These are phyloP conservation scores for Pleurotus tuber-regium DNA, from an alignment of 768 basidiomycete genomes.

Conservation along the genomic window DNA sequence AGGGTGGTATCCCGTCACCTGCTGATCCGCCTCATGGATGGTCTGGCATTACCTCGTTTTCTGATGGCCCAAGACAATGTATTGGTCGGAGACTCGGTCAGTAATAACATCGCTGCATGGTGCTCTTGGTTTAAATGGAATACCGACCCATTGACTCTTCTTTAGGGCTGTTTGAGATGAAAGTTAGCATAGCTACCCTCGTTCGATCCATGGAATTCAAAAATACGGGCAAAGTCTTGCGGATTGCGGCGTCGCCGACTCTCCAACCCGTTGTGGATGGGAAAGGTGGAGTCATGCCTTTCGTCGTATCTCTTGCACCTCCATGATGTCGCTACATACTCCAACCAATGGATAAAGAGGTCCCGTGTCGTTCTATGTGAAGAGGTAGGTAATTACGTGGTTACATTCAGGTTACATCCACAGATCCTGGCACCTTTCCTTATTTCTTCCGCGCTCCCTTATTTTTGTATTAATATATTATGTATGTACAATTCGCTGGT, in stretches of 20 bases:
- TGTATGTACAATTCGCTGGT: no score
- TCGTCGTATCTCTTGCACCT: constrained; percentile 8
- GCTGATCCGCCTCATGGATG: constrained; percentile 32
- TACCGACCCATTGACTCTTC: not conserved
- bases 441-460: no score
- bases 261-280: constrained; percentile 33
- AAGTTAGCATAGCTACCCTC: constrained; percentile 35
- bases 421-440: no score
- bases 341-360: no score
- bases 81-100: constrained; percentile 32
- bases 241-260: constrained; percentile 29
- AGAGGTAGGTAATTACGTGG: no score
- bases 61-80: constrained; percentile 40
- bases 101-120: constrained; percentile 16
- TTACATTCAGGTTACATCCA: no score
- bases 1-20: constrained; percentile 25
- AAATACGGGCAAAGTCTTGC: constrained; percentile 29
- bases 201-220: constrained; percentile 33
- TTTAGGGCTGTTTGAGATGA: constrained; percentile 35
- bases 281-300: constrained; percentile 14
- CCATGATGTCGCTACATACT: no score
- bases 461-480: no score
- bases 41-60: constrained; percentile 35
- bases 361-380: no score
- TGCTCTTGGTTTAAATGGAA: not conserved